Base-by-base conservation (phyloP, 164 flowering plant genomes). In the Vitis rupestris region DNA sequence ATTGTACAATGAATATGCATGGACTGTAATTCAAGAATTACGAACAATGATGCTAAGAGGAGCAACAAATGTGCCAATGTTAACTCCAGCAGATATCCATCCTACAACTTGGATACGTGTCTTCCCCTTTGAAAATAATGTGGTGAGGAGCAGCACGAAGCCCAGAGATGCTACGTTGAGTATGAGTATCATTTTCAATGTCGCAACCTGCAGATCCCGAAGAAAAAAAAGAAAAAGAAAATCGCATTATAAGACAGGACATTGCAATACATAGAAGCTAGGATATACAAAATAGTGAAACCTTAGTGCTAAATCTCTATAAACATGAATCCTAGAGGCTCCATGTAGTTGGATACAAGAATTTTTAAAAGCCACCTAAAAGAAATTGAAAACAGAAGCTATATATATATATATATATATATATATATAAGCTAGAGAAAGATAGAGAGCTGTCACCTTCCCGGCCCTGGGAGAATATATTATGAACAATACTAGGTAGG, bases 31-130 rank as follows among this genome's bases (percentile, higher is more conserved):
- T 10, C 31, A 50, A 14, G 65, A 6, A 31, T 9, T 13, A 44
- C 30, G 50, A 47, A 78, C 81, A 75, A 81, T 78, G 54, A 78
- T 75, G 75, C 75, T 75, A 14, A 81, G 60, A 17, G 83, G 83
- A 64, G 81, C 75, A 31, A 68, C 77, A 61, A 75, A 81, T 10
- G 72, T 76, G 10, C 70, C 67, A 29, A 80, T 14, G 29, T 60
- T 69, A 49, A 71, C 64, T 37, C 59, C 71, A 37, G 76, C 81
- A 50, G 81, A 72, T 0, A 78, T 54, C 78, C 78, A 80, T 61
- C 80, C 83, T 17, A 80, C 74, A 7, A 64, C 58, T 3, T 12
- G 54, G 8, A 72, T 60, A 0, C 83, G 72, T 14, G 63, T 49
- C 0, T 50, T 13, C 10, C 69, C 70, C 14, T 67, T 27, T 2